phyloP scores from a whole-genome alignment of 371 early-diverging fungal genomes.

The Lichtheimia hyalospora region DNA sequence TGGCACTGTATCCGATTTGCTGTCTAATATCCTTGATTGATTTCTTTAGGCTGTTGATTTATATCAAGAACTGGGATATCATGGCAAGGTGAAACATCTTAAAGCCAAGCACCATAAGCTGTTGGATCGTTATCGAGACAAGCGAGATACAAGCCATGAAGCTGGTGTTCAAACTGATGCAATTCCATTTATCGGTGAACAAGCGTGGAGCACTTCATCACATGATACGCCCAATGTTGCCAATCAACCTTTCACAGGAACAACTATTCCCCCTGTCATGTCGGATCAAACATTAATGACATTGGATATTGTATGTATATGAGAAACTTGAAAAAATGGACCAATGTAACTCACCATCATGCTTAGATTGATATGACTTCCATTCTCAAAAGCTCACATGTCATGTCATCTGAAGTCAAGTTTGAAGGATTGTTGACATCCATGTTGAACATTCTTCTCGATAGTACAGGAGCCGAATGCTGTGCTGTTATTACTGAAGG shows the following conservation, averaged over 20 bases:
- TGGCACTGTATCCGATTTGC: not conserved
- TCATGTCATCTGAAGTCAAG: conserved; percentile 48
- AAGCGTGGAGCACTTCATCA: conserved; percentile 35
- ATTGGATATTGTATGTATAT: conserved; percentile 38
- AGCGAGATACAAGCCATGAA: conserved; percentile 26
- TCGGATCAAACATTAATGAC: conserved; percentile 44
- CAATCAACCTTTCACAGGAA: conserved; percentile 29
- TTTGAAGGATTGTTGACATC: conserved; percentile 39
- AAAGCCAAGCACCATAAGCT: conserved; percentile 21
- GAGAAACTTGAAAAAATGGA: not conserved
- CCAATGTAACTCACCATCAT: not conserved
- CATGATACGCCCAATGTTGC: not conserved
- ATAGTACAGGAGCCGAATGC: conserved; percentile 45
- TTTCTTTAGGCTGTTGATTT: conserved; percentile 21
- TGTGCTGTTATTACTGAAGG: conserved; percentile 47
- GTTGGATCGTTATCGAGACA: conserved; percentile 27
- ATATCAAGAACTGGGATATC: conserved; percentile 30
- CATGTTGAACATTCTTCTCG: conserved; percentile 45
- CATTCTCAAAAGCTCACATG: conserved; percentile 48
- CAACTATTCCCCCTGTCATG: conserved; percentile 35
- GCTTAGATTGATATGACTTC: conserved; percentile 37
- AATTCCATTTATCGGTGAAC: conserved; percentile 31
- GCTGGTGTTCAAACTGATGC: conserved; percentile 42
- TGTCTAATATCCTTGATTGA: not conserved
- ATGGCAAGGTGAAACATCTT: conserved; percentile 42